Evolutionary conservation across 1,284 basidiomycete genomes (phyloP).

Genomic region (Cronartium ribicola): DNA sequence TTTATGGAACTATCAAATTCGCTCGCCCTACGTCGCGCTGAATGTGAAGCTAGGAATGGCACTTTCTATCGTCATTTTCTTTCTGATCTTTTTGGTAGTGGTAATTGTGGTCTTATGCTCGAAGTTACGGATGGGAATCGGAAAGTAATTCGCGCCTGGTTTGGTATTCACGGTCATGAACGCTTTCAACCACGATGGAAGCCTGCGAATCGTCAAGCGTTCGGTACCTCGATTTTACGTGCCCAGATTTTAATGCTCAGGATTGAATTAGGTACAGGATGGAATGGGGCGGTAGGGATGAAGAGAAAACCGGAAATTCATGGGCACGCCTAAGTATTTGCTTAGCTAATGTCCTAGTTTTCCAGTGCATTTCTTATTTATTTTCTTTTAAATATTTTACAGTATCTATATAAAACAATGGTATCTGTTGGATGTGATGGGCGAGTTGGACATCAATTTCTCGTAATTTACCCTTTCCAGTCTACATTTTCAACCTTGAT

Average conservation of each 20-base stretch:
- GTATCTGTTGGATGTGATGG: no score
- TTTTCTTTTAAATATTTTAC: no score
- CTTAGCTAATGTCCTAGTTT: no score
- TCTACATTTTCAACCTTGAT: no score
- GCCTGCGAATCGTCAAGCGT: neutral
- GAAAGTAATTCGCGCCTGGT: slow-evolving; percentile 13
- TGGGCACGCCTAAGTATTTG: no score
- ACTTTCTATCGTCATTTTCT: slow-evolving; percentile 15
- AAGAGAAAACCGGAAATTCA: no score
- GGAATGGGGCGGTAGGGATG: no score
- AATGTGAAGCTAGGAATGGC: slow-evolving; percentile 9
- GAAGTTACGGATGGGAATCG: slow-evolving; percentile 14
- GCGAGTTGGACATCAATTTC: no score
- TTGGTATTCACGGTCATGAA: slow-evolving; percentile 9
- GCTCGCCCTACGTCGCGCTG: slow-evolving; percentile 2
- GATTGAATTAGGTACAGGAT: neutral
- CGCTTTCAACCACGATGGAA: neutral
- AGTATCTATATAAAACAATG: no score
- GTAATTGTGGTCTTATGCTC: slow-evolving; percentile 27
- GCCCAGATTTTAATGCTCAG: neutral
- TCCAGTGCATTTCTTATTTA: no score
- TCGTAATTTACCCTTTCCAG: no score
- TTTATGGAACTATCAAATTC: slow-evolving; percentile 21
- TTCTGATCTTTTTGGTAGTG: slow-evolving; percentile 28
- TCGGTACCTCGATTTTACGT: neutral